Conservation (phyloP, 1,284 basidiomycete genomes). For the Papiliotrema flavescens region DNA sequence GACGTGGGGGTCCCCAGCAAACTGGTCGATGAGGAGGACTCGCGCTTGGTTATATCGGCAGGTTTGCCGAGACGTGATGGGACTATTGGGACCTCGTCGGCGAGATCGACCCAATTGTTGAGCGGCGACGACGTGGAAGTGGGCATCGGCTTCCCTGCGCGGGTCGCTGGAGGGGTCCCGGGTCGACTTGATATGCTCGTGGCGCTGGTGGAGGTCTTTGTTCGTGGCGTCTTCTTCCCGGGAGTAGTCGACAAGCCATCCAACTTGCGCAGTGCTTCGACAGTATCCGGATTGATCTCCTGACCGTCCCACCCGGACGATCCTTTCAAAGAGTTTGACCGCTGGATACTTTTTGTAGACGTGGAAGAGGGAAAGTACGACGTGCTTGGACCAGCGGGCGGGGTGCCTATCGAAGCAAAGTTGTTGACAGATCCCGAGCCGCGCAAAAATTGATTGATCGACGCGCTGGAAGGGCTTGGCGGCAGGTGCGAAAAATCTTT, state of each 20-base stretch:
- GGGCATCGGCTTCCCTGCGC: background rate
- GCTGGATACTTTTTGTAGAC: slow-evolving; percentile 53
- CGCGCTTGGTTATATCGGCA: slow-evolving; percentile 58
- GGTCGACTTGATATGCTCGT: slow-evolving; percentile 63
- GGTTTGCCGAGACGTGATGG: background rate
- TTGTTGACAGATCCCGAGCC: slow-evolving; percentile 52
- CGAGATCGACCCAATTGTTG: slow-evolving; percentile 34
- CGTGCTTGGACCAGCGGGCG: slow-evolving; percentile 2
- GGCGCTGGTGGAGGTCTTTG: slow-evolving; percentile 31
- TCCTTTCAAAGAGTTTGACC: slow-evolving; percentile 16
- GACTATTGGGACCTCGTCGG: slow-evolving; percentile 17
- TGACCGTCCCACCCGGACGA: too few relatives aligned
- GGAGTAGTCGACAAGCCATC: slow-evolving; percentile 81
- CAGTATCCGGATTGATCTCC: slow-evolving; percentile 69
- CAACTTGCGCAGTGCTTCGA: slow-evolving; percentile 85
- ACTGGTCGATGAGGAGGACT: slow-evolving; percentile 84
- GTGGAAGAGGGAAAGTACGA: slow-evolving; percentile 8
- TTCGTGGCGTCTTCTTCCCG: slow-evolving; percentile 52
- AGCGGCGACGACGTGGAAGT: slow-evolving; percentile 23
- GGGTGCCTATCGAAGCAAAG: slow-evolving; percentile 43
- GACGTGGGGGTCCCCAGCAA: slow-evolving; percentile 58
- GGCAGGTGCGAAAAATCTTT: slow-evolving; percentile 82
- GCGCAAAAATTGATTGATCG: slow-evolving; percentile 75
- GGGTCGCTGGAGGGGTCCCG: slow-evolving; percentile 60
- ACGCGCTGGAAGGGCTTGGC: slow-evolving; percentile 76